Evolutionary conservation across 148 eudicot genomes (phyloP), one percentile per base, ranked within the genome.

Genomic region (Chenopodium quinoa): DNA sequence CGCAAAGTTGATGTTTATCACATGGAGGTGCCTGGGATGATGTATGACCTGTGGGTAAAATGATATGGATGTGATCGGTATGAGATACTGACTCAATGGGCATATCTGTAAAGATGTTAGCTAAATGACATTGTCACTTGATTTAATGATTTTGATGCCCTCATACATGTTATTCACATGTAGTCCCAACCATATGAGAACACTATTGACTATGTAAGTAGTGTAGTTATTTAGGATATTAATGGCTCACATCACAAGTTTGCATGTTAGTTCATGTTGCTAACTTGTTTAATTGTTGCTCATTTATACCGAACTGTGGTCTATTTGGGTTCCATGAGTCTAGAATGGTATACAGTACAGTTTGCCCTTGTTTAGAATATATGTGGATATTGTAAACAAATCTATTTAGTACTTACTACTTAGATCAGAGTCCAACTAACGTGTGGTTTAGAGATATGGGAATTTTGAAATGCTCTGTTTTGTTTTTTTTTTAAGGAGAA

Each of bases 51-150:
- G 62, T 77, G 62, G 80, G 76, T 69, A 76, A 77, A 78, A 58
- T 81, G 78, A 32, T 78, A 78, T 78, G 73, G 56, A 78, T 73
- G 52, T 83, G 74, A 78, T 74, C 75, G 74, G 75, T 74, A 78
- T 83, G 85, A 56, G 62, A 74, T 4, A 74, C 48, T 67, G 82
- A 79, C 82, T 66, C 79, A 34, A 29, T 67, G 23, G 46, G 56
- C 78, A 65, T 52, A 75, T 75, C 50, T 50, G 75, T 73, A n/a
- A 77, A 46, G 67, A 56, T 78, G 47, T 83, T 72, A 78, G 77
- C 67, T 65, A 65, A 12, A 69, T 82, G 76, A 50, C 73, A 78
- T 82, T 72, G 64, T 66, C 78, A 50, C 82, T 13, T 48, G 73
- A 71, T 78, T 72, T 78, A 73, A 72, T 73, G 58, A 73, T 73